Percentiles rank a stretch among this genome's conserved stretches.
phyloP scores from a whole-genome alignment of 306 rosid species.

The Phaseolus lunatus region DNA sequence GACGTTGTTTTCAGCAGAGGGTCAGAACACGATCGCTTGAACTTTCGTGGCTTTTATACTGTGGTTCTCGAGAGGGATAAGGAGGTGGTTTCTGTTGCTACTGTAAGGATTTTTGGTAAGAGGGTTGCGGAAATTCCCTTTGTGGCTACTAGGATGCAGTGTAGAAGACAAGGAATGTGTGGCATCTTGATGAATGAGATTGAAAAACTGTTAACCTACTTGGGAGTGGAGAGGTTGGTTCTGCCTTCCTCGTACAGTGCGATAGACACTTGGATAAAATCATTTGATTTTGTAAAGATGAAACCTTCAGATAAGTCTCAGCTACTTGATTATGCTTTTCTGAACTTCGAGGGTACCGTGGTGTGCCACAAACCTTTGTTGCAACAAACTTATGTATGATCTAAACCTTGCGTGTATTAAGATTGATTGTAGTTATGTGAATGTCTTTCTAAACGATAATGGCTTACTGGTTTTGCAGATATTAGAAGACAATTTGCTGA shows the following conservation, averaged over 20 bases:
- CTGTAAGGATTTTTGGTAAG: conserved; percentile 56
- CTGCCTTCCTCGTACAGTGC: conserved; percentile 57
- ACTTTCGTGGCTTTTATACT: conserved; percentile 65
- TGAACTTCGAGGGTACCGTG: conserved; percentile 55
- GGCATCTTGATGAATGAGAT: conserved; percentile 63
- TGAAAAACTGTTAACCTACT: conserved; percentile 47
- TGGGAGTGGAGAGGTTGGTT: conserved; percentile 66
- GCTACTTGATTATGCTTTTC: conserved; percentile 39
- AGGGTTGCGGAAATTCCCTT: conserved; percentile 73
- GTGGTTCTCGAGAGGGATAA: conserved; percentile 58
- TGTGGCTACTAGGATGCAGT: conserved; percentile 58
- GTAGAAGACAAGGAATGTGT: conserved; percentile 69
- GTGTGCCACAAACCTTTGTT: conserved; percentile 62
- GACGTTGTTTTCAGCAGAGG: conserved; percentile 58
- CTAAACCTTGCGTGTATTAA: background rate
- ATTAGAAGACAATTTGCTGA: background rate
- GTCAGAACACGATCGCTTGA: conserved; percentile 51
- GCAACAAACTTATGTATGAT: background rate
- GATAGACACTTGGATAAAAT: conserved; percentile 59
- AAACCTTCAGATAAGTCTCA: conserved; percentile 38
- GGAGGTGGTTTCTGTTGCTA: conserved; percentile 54
- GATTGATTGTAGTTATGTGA: background rate
- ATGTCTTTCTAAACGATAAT: background rate
- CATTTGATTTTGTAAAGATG: conserved; percentile 64
- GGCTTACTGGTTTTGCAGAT: no score